Conservation (phyloP, 1,284 basidiomycete genomes). For the Afroboletus lepidellus region DNA sequence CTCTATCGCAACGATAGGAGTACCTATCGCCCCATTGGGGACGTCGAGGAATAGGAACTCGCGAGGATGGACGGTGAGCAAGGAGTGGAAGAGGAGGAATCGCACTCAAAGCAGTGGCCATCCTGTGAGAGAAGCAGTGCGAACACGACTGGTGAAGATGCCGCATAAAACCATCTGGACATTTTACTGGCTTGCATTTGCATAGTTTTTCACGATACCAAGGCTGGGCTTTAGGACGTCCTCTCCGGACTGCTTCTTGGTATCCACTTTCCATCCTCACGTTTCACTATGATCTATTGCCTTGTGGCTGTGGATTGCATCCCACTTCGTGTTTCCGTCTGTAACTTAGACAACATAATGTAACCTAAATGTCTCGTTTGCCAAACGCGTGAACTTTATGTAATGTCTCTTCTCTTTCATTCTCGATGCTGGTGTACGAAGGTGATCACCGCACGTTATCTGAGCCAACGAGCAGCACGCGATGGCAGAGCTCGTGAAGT, state of each 20-base stretch:
- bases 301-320: constrained; percentile 1
- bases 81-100: constrained; percentile 24
- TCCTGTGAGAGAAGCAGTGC: constrained; percentile 12
- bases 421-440: constrained; percentile 18
- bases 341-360: constrained; percentile 20
- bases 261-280: constrained; percentile 32
- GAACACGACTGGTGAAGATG: constrained; percentile 9
- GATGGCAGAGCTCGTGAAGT: not conserved
- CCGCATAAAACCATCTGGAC: constrained; percentile 5
- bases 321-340: constrained; percentile 2
- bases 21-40: constrained; percentile 55
- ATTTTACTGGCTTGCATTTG: constrained; percentile 2
- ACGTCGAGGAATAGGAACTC: constrained; percentile 65
- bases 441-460: constrained; percentile 12
- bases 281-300: constrained; percentile 6
- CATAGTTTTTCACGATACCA: constrained; percentile 5
- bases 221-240: constrained; percentile 5
- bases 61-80: constrained; percentile 51
- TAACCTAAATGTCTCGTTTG: constrained; percentile 8
- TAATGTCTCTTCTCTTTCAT: constrained; percentile 25
- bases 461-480: constrained; percentile 21
- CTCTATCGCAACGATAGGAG: constrained; percentile 47
- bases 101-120: constrained; percentile 12
- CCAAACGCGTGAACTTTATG: constrained; percentile 17
- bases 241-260: constrained; percentile 2